Evolutionary conservation across 257 asterid genomes (phyloP), one percentile per base, ranked within the genome.

Genomic region (Gardenia jasminoides): DNA sequence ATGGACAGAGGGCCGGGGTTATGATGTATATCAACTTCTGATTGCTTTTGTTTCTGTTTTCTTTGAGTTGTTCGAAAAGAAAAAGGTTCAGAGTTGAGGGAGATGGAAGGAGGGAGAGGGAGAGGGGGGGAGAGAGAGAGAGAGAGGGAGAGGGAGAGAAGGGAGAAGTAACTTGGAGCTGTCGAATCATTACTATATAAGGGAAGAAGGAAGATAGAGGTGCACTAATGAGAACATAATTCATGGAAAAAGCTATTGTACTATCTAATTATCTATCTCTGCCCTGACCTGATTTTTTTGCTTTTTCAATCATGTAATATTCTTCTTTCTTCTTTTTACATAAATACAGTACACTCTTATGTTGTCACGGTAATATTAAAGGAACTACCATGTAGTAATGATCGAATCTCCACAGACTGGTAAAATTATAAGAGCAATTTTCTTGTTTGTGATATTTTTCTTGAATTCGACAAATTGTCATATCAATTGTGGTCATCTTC

Each of bases 121-220:
- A 72, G 81, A 16, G 67, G 17, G 10, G 5, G 28, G 83, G 66
- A 77, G n/a, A 74, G 17, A 6, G 9, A 20, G 80, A 71, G n/a
- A n/a, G 39, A 76, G 69, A 75, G 86, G 84, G 84, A 72, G 81
- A 16, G 67, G 17, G 10, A 5, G 28, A 81, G 66, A 77, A 74
- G 17, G 10, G 9, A 20, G 80, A 71, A 78, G 77, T 84, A 47
- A 22, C 58, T 61, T 79, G 86, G 77, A 86, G 84, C 88, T 81
- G 75, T 73, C 22, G 91, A 88, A 90, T 85, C 86, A 79, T 83
- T 86, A 67, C 90, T 79, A 81, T 80, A 83, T 79, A 82, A 82
- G 85, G 70, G 72, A 41, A 83, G 79, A 50, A 64, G 78, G 26
- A 74, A 65, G 80, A 56, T 79, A 67, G 78, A 71, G 75, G 65